These are phyloP conservation scores for Pythium oligandrum DNA, from an alignment of 352 stramenopile species.

Conservation along the genomic window DNA sequence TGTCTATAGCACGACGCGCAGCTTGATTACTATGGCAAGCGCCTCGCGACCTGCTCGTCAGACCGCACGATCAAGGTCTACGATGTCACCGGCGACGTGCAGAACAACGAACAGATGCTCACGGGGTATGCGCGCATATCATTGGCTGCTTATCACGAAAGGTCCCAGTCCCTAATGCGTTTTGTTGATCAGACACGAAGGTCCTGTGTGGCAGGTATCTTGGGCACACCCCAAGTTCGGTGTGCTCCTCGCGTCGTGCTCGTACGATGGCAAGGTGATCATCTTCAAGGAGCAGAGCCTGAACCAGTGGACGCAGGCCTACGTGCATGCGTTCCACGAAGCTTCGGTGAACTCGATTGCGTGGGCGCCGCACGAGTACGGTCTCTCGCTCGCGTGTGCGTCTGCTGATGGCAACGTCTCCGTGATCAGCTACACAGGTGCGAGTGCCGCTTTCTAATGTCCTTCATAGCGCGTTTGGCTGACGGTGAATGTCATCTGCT, in stretches of 20 bases:
- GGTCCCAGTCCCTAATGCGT: not conserved
- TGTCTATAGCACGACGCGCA: conserved; percentile 94
- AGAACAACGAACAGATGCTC: conserved; percentile 88
- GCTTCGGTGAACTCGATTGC: conserved; percentile 93
- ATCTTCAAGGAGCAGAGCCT: conserved; percentile 94
- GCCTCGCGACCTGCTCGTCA: conserved; percentile 97
- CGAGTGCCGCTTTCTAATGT: conserved; percentile 6
- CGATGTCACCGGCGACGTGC: conserved; percentile 89
- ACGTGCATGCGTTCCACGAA: conserved; percentile 87
- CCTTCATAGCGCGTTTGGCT: not conserved
- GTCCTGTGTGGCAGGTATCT: conserved; percentile 97
- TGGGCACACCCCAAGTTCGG: conserved; percentile 99
- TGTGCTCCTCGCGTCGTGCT: conserved; percentile 94
- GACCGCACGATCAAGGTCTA: conserved; percentile 98
- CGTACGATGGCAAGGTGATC: conserved; percentile 97
- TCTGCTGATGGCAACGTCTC: conserved; percentile 95
- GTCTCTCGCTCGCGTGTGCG: conserved; percentile 90
- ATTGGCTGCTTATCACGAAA: too few species aligned
- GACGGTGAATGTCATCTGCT: not conserved
- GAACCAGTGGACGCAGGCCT: conserved; percentile 93
- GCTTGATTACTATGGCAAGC: conserved; percentile 99
- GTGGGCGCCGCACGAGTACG: conserved; percentile 97
- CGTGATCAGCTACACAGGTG: conserved; percentile 79
- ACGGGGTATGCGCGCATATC: conserved; percentile 43
- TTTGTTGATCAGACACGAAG: conserved; percentile 79